Evolutionary conservation across 106 monocot species (phyloP).

Genomic region (Allium cepa): DNA sequence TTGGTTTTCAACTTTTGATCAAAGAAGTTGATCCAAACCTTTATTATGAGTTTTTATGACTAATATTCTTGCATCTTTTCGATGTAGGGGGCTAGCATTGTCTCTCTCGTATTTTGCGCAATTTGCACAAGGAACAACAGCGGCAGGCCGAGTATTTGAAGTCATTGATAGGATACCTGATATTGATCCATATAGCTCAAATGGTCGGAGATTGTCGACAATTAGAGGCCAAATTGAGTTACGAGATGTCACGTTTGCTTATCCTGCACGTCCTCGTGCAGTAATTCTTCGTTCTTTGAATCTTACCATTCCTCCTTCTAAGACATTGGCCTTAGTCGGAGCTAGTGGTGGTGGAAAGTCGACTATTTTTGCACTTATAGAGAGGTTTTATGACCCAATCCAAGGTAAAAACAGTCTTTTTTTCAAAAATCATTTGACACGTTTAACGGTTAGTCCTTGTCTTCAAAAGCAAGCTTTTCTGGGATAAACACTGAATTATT

Average conservation of each 20-base stretch:
- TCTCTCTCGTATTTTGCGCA: slow-evolving; percentile 32
- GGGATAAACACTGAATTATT: too few species aligned
- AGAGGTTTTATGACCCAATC: slow-evolving; percentile 40
- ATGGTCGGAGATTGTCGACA: slow-evolving; percentile 5
- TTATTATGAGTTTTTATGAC: too few species aligned
- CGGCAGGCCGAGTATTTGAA: slow-evolving; percentile 29
- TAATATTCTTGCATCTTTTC: not conserved
- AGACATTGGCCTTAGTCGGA: slow-evolving; percentile 34
- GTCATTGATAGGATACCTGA: slow-evolving; percentile 32
- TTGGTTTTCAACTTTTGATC: not conserved
- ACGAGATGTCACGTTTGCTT: slow-evolving; percentile 25
- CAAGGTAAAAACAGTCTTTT: slow-evolving; percentile 8
- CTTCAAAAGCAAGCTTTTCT: too few species aligned
- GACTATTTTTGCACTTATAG: slow-evolving; percentile 36
- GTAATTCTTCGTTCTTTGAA: slow-evolving; percentile 19
- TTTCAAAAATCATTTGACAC: too few species aligned
- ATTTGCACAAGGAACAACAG: slow-evolving; percentile 31
- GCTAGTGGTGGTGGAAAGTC: slow-evolving; percentile 39
- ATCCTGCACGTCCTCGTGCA: slow-evolving; percentile 21
- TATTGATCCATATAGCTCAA: slow-evolving; percentile 22
- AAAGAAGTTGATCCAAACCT: too few species aligned
- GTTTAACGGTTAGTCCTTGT: too few species aligned
- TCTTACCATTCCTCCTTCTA: slow-evolving; percentile 19
- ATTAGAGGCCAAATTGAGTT: slow-evolving; percentile 22
- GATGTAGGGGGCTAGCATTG: slow-evolving; percentile 22